Evolutionary conservation across 208 protist genomes (phyloP).

Genomic region (Trypanosoma cruzi): DNA sequence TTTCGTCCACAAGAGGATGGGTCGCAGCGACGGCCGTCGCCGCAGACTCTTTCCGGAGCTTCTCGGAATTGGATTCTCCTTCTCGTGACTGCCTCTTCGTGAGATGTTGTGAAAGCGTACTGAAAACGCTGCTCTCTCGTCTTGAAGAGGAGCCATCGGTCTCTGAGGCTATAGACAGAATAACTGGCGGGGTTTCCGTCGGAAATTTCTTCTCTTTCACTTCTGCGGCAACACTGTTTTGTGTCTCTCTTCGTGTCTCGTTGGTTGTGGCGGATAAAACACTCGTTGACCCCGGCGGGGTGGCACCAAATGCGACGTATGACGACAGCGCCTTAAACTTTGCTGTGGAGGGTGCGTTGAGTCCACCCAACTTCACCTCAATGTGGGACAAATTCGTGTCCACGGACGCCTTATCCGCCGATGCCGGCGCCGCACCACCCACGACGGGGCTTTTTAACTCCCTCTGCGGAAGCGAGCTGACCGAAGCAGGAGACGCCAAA

Average conservation of each 20-base stretch:
- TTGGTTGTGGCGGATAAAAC: neutral
- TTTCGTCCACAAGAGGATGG: neutral
- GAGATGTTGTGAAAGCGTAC: conserved; percentile 84
- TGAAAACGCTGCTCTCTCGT: conserved; percentile 66
- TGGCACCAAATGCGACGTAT: conserved; percentile 23
- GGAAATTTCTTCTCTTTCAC: neutral
- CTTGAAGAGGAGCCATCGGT: neutral
- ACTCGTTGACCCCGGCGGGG: conserved; percentile 1
- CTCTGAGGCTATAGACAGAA: neutral
- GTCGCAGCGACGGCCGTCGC: neutral
- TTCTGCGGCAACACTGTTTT: neutral
- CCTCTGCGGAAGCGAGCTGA: neutral
- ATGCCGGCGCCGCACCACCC: neutral
- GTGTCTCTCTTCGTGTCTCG: neutral
- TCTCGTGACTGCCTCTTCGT: neutral
- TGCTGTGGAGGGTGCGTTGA: neutral
- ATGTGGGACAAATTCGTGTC: conserved; percentile 5
- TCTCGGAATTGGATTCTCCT: neutral
- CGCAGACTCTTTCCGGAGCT: neutral
- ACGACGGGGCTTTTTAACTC: neutral
- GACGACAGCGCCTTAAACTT: conserved; percentile 9
- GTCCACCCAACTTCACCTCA: neutral
- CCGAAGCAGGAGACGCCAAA: neutral
- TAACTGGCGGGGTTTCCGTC: neutral
- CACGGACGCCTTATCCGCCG: neutral